Base-by-base conservation (phyloP, 2,329 filamentous ascomycete genomes). In the Botryosphaeria dothidea region DNA sequence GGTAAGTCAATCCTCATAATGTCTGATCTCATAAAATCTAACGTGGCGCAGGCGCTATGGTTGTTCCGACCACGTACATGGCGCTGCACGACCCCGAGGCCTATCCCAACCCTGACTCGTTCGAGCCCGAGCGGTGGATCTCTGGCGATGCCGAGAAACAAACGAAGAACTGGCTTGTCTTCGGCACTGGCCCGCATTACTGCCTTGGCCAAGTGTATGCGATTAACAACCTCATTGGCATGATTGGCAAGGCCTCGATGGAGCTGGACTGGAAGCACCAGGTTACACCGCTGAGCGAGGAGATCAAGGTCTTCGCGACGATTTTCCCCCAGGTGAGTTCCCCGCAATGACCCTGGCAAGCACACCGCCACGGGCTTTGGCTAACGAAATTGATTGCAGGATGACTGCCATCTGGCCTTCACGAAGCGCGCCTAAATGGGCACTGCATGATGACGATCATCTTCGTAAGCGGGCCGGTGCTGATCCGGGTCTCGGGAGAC, bases 231-330 rank as follows among this genome's bases (percentile, higher is more conserved):
- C 82, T 99, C 72, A 94, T 92, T 74, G 87, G 92, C 52, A 91
- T 96, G 85, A 86, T 97, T 73, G 93, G 93, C 75, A 97, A 95
- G 85, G 93, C 93, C 8, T 91, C 92, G 69, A 84, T 97, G 77
- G 84, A 89, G 75, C 84, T 98, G 70, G 88, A 98, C 79, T 98
- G 94, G 94, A 86, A 89, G 77, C 95, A 99, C 79, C 88, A 92
- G 76, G 81, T 92, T 19, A 98, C 95, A 11, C 88, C 91, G 0
- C 74, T 84, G 66, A 96, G 92, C 0, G 95, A 99, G 81, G 90
- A 96, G 79, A 98, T 99, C 80, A 94, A 96, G 83, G 94, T 98
- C 70, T 99, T 98, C 81, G 95, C 95, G 45, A 97, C 93, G 29
- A 96, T 99, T 71, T 99, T 99, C 85, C 95, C 95, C 65, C 90